phyloP scores from a whole-genome alignment of 805 yeast species.

The Starmerella tilneyi region DNA sequence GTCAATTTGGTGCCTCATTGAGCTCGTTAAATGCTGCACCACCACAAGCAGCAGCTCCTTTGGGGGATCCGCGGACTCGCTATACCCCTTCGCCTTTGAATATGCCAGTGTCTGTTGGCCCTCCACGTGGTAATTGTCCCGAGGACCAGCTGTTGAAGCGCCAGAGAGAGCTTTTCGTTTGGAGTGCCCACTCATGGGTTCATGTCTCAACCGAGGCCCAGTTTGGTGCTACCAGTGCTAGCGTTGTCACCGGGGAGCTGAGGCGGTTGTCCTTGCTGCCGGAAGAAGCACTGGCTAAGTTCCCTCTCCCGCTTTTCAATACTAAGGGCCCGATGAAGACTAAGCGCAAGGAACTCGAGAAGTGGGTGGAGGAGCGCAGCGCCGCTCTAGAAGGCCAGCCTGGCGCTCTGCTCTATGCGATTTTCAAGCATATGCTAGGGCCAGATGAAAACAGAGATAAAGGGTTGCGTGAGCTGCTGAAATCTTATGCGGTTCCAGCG shows the following conservation, averaged over 20 bases:
- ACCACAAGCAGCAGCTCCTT: not conserved
- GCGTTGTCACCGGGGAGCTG: conserved; percentile 28
- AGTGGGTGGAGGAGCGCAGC: conserved; percentile 47
- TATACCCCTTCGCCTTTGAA: conserved; percentile 6
- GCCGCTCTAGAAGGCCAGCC: conserved; percentile 16
- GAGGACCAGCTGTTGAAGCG: conserved; percentile 40
- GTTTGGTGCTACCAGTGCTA: conserved; percentile 22
- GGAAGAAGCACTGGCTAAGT: conserved; percentile 31
- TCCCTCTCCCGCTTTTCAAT: conserved; percentile 59
- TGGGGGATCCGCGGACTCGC: not conserved
- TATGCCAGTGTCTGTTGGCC: not conserved
- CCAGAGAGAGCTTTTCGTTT: conserved; percentile 39
- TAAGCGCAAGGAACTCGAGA: conserved; percentile 56
- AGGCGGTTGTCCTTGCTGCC: conserved; percentile 28
- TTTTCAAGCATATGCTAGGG: conserved; percentile 18
- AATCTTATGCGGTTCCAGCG: not conserved
- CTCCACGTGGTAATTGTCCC: conserved; percentile 12
- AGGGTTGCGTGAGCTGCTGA: conserved; percentile 5
- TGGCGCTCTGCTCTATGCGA: conserved; percentile 18
- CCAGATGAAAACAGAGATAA: conserved; percentile 1
- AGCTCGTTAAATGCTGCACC: not conserved
- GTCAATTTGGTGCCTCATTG: too few relatives aligned
- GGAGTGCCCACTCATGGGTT: conserved; percentile 32
- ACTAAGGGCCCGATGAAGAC: conserved; percentile 38
- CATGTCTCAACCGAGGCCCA: conserved; percentile 26